Base-by-base conservation (phyloP, 2,329 filamentous ascomycete species). In the Knoxdaviesia capensis region DNA sequence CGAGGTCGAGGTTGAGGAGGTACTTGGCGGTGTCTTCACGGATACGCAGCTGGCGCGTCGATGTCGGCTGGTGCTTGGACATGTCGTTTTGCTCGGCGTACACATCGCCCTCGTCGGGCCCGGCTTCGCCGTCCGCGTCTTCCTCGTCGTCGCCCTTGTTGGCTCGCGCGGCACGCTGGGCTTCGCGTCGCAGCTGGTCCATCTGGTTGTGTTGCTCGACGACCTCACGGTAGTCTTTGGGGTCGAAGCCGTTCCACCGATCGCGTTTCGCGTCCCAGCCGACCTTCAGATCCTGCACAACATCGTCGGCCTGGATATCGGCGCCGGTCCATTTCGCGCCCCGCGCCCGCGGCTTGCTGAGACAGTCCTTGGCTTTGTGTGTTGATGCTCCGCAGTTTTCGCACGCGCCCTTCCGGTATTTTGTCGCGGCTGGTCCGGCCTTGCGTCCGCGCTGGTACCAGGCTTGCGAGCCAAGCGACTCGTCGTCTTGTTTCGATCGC, bases 311-410 rank as follows among this genome's bases (percentile, higher is more conserved):
- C 55, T 94, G 80, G 43, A 98, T 98, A 55, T 96, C 80, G 53
- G 75, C 80, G 28, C 90, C 90, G 0, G 87, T 93, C 76, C 81
- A 94, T 56, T 80, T 86, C 7, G 90, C 90, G 47, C 90, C 88
- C 44, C 80, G 77, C 41, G 92, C 92, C 45, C 90, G 74, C 31
- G 87, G 90, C 42, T 90, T 73, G 53, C 80, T 85, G 41, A 98
- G 62, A 55, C 90, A 98, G 54, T 96, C 88, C 56, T 93, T 94
- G 41, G 77, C 80, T 62, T 93, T 93, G 62, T 98, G 90, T 49
- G 83, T 86, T 82, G 96, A 92, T 44, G 86, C 80, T 53, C 90
- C 90, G 63, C 90, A 98, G 62, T 98, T 98, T 61, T 96, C 88
- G 63, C 90, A 98, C 42, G 90, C 88, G 54, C 92, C 90, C 64